A percentile compares a stretch with the other conserved stretches of the same genome.
phyloP scores from a whole-genome alignment of 139 green algal genomes.

The Chlamydomonas sphaeroides region DNA sequence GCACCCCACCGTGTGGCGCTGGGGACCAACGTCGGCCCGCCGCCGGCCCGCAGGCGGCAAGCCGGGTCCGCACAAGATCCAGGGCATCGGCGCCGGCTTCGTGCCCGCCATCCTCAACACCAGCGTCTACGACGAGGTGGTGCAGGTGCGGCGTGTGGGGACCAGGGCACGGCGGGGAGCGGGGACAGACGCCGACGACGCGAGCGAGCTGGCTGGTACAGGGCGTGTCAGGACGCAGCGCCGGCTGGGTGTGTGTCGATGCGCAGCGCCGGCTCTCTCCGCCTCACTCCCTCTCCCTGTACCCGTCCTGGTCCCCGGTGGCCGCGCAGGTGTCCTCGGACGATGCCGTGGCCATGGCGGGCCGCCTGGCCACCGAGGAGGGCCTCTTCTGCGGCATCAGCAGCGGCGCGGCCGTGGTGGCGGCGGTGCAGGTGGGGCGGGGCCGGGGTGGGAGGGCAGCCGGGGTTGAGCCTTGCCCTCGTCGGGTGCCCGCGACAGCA shows the following conservation, averaged over 20 bases:
- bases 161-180: no score
- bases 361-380: conserved; percentile 87
- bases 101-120: conserved; percentile 88
- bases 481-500: no score
- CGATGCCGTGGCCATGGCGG: conserved; percentile 89
- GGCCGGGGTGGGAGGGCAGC: not conserved
- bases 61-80: conserved; percentile 96
- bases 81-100: conserved; percentile 98
- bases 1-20: no score
- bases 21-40: conserved; percentile 36
- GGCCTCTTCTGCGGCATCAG: conserved; percentile 94
- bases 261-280: no score
- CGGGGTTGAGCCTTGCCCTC: no score
- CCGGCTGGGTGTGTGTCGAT: no score
- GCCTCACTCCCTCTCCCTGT: not conserved
- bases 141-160: conserved; percentile 66
- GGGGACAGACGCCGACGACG: no score
- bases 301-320: no score
- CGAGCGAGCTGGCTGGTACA: no score
- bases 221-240: no score
- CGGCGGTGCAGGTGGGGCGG: conserved; percentile 71
- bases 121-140: conserved; percentile 83
- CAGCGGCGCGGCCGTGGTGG: conserved; percentile 86
- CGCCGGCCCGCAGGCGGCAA: conserved; percentile 59
- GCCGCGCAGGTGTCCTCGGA: conserved; percentile 74